These are phyloP conservation scores for Magnusiomyces paraingens DNA, from an alignment of 1,139 yeast genomes.

Conservation along the genomic window DNA sequence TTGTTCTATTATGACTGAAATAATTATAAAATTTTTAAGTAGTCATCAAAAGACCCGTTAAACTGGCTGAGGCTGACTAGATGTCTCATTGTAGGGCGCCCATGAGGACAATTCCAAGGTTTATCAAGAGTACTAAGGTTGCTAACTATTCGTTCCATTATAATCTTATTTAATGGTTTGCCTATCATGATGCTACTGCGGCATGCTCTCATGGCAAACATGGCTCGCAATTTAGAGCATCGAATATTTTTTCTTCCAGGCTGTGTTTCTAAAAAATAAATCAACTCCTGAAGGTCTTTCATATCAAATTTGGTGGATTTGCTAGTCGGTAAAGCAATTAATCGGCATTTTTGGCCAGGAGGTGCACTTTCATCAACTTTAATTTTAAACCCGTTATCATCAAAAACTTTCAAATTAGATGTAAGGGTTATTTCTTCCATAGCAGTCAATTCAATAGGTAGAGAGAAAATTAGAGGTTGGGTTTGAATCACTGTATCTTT, in stretches of 20 bases:
- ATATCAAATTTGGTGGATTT: slow-evolving; percentile 59
- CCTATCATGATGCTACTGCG: slow-evolving; percentile 94
- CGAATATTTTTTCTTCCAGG: slow-evolving; percentile 39
- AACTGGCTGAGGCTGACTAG: slow-evolving; percentile 44
- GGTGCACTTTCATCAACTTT: slow-evolving; percentile 42
- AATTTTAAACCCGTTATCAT: slow-evolving; percentile 69
- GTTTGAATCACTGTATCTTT: slow-evolving; percentile 48
- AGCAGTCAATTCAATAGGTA: slow-evolving; percentile 56
- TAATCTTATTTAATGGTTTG: slow-evolving; percentile 46
- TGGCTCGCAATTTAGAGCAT: slow-evolving; percentile 71
- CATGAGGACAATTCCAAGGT: slow-evolving; percentile 99
- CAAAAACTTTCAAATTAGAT: slow-evolving; percentile 52
- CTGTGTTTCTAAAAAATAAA: slow-evolving; percentile 47
- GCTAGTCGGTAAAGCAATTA: slow-evolving; percentile 66
- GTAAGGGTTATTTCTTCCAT: slow-evolving; percentile 69
- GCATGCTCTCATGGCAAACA: slow-evolving; percentile 95
- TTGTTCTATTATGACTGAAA: not conserved
- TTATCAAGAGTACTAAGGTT: slow-evolving; percentile 69
- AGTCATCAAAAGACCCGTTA: slow-evolving; percentile 8
- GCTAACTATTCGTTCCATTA: slow-evolving; percentile 63
- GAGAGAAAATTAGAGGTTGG: slow-evolving; percentile 70
- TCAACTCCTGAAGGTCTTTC: slow-evolving; percentile 66
- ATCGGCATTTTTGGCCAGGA: slow-evolving; percentile 52
- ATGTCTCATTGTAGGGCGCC: slow-evolving; percentile 94
- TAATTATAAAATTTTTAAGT: slow-evolving; percentile 10